Base-by-base conservation (phyloP, 2,329 filamentous ascomycete genomes). In the Neonectria hederae region DNA sequence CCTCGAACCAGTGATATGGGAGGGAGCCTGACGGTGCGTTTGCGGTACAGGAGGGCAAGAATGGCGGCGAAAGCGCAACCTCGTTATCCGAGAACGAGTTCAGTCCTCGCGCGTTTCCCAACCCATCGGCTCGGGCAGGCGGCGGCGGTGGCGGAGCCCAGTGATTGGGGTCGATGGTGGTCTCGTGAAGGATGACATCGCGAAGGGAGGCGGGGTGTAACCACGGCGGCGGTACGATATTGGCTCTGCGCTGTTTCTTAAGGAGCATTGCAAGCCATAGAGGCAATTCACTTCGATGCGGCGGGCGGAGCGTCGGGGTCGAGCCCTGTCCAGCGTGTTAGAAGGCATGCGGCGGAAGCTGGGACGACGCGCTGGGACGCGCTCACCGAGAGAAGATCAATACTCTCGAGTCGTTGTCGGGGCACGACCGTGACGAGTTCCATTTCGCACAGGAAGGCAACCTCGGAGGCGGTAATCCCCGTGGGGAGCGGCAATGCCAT, bases 371-470 rank as follows among this genome's bases (percentile, higher is more conserved):
- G 65, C 53, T 5, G 56, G 64, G 59, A 68, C 68, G 66, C 62
- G 88, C 91, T 83, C 84, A 98, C 96, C 69, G 91, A 90, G 59
- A 99, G 87, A 66, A 99, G 86, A 72, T 92, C 86, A 67, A 99
- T 91, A 71, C 88, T 89, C 70, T 97, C 94, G 57, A 99, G 89
- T 68, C 92, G 88, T 78, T 98, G 94, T 58, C 96, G 92, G 38
- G 96, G 96, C 54, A 98, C 89, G 22, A 99, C 87, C 0, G 94
- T 97, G 60, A 99, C 92, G 74, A 93, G 88, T 82, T 98, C 95
- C 94, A 97, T 98, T 82, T 99, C 96, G 79, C 94, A 97, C 28
- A 98, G 83, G 76, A 98, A 99, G 54, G 94, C 92, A 49, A 97
- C 92, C 82, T 99, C 96, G 68, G 92, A 85, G 64, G 96, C 93